Conservation (phyloP, 345 rosid genomes). For the Salix koriyanagi region DNA sequence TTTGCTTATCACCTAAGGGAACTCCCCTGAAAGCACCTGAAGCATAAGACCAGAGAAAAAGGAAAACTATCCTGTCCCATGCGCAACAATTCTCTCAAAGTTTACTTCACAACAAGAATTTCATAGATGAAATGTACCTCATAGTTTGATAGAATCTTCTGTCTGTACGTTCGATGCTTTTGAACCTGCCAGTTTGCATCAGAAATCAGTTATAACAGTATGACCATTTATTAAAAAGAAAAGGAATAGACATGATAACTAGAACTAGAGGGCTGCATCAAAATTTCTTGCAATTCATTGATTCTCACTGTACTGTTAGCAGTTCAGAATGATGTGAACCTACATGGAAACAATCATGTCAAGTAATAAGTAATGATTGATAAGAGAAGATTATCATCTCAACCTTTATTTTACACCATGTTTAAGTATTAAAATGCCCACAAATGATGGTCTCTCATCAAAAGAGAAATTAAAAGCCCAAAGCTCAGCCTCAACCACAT, state of each 20-base stretch:
- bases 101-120: neutral
- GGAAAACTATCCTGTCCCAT: neutral
- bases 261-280: neutral
- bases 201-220: neutral
- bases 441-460: neutral
- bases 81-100: neutral
- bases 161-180: slow-evolving; percentile 28
- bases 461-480: neutral
- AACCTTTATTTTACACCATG: neutral
- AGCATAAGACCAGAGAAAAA: neutral
- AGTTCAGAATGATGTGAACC: neutral
- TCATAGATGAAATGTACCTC: slow-evolving; percentile 14
- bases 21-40: neutral
- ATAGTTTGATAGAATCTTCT: slow-evolving; percentile 23
- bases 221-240: neutral
- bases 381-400: neutral
- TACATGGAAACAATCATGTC: neutral
- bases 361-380: neutral
- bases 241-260: neutral
- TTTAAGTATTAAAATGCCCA: neutral
- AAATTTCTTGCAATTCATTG: neutral
- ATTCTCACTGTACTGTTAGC: neutral
- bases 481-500: neutral
- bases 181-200: slow-evolving; percentile 15
- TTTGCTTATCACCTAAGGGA: neutral